These are phyloP conservation scores for Farysia itapuensis DNA, from an alignment of 1,284 basidiomycete genomes.

Conservation along the genomic window DNA sequence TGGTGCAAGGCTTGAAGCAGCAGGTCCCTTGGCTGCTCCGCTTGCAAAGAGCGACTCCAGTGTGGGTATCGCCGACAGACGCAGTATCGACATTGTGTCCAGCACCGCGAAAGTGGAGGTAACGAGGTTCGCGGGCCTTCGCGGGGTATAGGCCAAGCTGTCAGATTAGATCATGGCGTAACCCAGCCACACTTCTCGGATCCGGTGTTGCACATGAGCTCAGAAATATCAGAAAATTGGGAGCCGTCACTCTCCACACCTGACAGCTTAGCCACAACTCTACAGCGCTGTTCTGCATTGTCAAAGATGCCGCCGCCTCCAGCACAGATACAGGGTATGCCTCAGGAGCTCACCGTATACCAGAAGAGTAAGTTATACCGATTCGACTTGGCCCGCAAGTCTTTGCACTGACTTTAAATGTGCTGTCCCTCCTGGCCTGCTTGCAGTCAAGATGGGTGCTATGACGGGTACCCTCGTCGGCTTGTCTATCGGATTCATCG, in stretches of 20 bases:
- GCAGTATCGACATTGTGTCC: too few species aligned
- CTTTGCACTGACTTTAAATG: not conserved
- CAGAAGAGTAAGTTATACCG: constrained; percentile 28
- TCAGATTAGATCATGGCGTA: too few species aligned
- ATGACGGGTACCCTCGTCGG: constrained; percentile 57
- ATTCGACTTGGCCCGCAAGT: not conserved
- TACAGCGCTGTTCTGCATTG: too few species aligned
- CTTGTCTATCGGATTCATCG: constrained; percentile 56
- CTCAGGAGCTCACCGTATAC: constrained; percentile 33
- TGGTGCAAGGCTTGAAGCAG: constrained; percentile 1
- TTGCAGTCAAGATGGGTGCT: constrained; percentile 53
- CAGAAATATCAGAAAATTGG: too few species aligned
- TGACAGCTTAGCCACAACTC: too few species aligned
- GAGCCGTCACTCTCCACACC: too few species aligned
- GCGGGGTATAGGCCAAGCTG: too few species aligned
- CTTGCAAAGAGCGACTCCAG: constrained; percentile 13
- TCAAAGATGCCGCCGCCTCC: constrained; percentile 25
- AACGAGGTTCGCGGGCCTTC: too few species aligned
- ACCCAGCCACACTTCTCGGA: too few species aligned
- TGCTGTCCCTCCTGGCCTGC: not conserved
- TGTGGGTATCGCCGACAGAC: constrained; percentile 7
- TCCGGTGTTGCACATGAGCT: too few species aligned
- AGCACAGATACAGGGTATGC: constrained; percentile 30
- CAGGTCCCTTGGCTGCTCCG: constrained; percentile 2
- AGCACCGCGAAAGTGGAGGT: too few species aligned